Conservation (phyloP, 78 protist genomes). For the Diacronema lutheri region DNA sequence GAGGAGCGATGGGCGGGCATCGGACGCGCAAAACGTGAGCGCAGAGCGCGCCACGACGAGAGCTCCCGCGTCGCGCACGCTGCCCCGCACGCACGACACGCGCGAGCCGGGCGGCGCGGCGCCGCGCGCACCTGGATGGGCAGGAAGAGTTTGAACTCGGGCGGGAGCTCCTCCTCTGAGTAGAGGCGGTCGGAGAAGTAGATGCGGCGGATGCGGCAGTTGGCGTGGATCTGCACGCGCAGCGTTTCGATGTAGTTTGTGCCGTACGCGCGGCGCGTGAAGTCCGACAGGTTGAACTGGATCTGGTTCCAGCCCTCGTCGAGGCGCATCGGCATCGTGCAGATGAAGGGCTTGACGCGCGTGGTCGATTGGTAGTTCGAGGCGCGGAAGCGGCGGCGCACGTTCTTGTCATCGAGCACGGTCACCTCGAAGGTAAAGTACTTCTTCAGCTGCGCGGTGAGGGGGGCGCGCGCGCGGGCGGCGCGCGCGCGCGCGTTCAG, state of each 20-base stretch:
- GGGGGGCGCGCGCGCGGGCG: not conserved
- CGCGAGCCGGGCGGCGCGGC: too few species aligned
- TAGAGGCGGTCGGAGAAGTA: conserved; percentile 91
- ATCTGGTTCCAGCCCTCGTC: conserved; percentile 97
- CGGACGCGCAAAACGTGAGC: too few species aligned
- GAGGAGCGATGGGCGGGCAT: too few species aligned
- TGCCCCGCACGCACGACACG: too few species aligned
- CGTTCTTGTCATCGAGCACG: conserved; percentile 91
- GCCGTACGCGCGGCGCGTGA: conserved; percentile 91
- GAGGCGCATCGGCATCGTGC: conserved; percentile 96
- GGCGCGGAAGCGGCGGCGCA: conserved; percentile 89
- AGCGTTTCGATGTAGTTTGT: conserved; percentile 92
- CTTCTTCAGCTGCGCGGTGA: conserved; percentile 53
- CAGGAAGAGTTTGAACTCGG: conserved; percentile 85
- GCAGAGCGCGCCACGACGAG: too few species aligned
- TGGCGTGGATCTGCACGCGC: conserved; percentile 74
- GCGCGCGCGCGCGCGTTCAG: too few species aligned
- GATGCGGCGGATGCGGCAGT: conserved; percentile 74
- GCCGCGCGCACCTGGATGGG: conserved; percentile 50
- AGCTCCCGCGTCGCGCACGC: too few species aligned
- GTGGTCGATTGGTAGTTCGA: conserved; percentile 89
- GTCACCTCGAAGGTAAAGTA: conserved; percentile 95
- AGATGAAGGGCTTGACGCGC: conserved; percentile 88
- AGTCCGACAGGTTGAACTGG: conserved; percentile 92
- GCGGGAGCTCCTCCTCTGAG: conserved; percentile 92